Conservation (phyloP, 768 basidiomycete species). For the Phanerochaete sordida region DNA sequence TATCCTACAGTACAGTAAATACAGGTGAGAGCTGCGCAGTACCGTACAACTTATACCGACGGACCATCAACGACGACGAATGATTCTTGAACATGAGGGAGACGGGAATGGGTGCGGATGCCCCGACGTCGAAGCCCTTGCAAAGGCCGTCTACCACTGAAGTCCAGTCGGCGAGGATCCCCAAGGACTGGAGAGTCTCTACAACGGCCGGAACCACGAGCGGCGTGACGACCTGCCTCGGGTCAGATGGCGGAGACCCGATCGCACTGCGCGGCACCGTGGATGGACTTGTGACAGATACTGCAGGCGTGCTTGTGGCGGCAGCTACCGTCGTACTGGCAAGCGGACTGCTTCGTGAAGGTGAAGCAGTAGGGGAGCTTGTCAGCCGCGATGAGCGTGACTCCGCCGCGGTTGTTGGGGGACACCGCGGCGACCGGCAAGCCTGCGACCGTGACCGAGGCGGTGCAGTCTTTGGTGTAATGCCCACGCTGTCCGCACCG, state of each 20-base stretch:
- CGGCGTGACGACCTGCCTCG: slow-evolving; percentile 30
- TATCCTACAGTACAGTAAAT: background rate
- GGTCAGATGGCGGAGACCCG: slow-evolving; percentile 20
- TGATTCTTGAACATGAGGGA: background rate
- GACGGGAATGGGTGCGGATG: background rate
- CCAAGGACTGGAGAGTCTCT: slow-evolving; percentile 10
- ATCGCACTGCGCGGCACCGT: background rate
- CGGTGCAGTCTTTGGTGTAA: background rate
- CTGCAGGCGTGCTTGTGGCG: background rate
- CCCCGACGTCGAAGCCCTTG: slow-evolving; percentile 29
- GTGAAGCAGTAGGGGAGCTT: background rate
- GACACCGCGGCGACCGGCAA: background rate
- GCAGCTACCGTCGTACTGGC: background rate
- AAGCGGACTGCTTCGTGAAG: background rate
- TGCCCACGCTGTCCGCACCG: background rate
- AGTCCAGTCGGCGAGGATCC: slow-evolving; percentile 19
- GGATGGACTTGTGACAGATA: background rate
- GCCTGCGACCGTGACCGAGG: background rate
- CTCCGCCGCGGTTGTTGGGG: background rate
- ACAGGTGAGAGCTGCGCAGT: background rate
- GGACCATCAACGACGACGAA: slow-evolving; percentile 24
- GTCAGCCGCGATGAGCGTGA: background rate
- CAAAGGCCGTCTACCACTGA: slow-evolving; percentile 31
- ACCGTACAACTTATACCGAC: background rate
- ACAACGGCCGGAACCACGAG: slow-evolving; percentile 18